Conservation (phyloP, 1,139 yeast species). For the Taiozyma sp. region DNA sequence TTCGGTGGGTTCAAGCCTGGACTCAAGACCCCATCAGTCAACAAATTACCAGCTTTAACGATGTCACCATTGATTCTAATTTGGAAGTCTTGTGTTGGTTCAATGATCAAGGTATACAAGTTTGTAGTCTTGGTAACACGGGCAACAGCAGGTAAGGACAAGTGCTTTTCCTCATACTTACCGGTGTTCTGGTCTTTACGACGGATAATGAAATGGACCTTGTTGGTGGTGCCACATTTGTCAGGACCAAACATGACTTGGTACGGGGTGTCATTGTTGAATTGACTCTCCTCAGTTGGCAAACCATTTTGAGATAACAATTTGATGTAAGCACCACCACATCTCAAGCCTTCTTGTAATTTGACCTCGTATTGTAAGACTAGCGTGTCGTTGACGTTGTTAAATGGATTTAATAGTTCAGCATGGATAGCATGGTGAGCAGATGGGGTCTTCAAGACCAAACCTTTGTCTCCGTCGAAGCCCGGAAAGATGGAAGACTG, state of each 20-base stretch:
- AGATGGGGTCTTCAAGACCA: conserved; percentile 69
- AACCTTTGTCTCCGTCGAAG: conserved; percentile 58
- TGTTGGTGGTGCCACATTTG: conserved; percentile 74
- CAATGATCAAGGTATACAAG: conserved; percentile 71
- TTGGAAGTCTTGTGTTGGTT: conserved; percentile 62
- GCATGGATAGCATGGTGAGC: conserved; percentile 76
- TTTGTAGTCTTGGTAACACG: conserved; percentile 49
- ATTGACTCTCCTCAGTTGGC: conserved; percentile 37
- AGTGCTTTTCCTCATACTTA: conserved; percentile 60
- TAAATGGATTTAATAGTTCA: conserved; percentile 47
- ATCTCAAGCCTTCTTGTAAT: conserved; percentile 64
- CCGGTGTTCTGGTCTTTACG: conserved; percentile 53
- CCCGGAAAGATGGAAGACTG: conserved; percentile 55
- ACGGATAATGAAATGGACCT: conserved; percentile 68
- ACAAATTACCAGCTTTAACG: conserved; percentile 61
- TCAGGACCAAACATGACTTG: conserved; percentile 96
- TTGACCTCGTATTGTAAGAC: conserved; percentile 89
- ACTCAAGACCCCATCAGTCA: conserved; percentile 44
- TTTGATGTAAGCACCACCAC: conserved; percentile 90
- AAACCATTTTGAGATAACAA: conserved; percentile 49
- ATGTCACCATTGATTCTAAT: conserved; percentile 77
- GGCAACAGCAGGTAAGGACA: conserved; percentile 62
- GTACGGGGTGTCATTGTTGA: conserved; percentile 62
- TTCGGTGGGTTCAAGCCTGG: conserved; percentile 65
- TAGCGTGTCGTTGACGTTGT: conserved; percentile 54